Percentiles rank a stretch among this genome's conserved stretches.
phyloP scores from a whole-genome alignment of 495 filamentous ascomycete species.

The Glonium stellatum region DNA sequence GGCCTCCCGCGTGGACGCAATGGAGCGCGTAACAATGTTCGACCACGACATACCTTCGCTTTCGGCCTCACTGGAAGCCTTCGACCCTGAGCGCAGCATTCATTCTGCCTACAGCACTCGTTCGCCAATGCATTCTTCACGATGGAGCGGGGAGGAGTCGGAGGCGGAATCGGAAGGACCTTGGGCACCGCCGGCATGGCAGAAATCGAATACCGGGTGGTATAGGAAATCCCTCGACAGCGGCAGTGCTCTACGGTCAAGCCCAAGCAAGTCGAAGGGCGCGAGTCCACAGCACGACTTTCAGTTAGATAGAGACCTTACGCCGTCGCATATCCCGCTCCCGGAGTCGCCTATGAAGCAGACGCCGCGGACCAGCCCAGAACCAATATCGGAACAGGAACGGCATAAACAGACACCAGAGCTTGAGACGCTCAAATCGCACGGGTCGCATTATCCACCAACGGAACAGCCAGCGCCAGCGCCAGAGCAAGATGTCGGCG shows the following conservation, averaged over 20 bases:
- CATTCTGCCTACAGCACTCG: conserved; percentile 20
- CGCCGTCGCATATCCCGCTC: conserved; percentile 53
- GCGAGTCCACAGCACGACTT: conserved; percentile 52
- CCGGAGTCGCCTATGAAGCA: conserved; percentile 48
- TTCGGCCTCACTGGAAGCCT: conserved; percentile 23
- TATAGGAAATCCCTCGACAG: conserved; percentile 50
- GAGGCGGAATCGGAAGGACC: conserved; percentile 41
- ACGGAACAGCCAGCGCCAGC: conserved; percentile 4
- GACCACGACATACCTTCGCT: conserved; percentile 26
- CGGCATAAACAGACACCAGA: conserved; percentile 10
- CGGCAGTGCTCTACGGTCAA: conserved; percentile 30
- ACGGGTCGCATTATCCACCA: conserved; percentile 9
- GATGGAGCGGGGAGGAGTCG: conserved; percentile 28
- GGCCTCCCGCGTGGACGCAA: conserved; percentile 11
- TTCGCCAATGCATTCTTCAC: conserved; percentile 22
- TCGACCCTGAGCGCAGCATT: conserved; percentile 26
- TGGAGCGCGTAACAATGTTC: conserved; percentile 22
- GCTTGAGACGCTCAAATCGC: conserved; percentile 18
- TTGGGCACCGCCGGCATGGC: conserved; percentile 57
- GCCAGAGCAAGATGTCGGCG: conserved; percentile 3
- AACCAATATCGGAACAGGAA: conserved; percentile 28
- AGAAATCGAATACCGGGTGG: conserved; percentile 53
- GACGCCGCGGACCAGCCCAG: conserved; percentile 40
- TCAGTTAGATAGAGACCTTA: conserved; percentile 48
- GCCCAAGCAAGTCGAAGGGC: conserved; percentile 47